These are phyloP conservation scores for Cydonia oblonga DNA, from an alignment of 331 rosid genomes.

Conservation along the genomic window DNA sequence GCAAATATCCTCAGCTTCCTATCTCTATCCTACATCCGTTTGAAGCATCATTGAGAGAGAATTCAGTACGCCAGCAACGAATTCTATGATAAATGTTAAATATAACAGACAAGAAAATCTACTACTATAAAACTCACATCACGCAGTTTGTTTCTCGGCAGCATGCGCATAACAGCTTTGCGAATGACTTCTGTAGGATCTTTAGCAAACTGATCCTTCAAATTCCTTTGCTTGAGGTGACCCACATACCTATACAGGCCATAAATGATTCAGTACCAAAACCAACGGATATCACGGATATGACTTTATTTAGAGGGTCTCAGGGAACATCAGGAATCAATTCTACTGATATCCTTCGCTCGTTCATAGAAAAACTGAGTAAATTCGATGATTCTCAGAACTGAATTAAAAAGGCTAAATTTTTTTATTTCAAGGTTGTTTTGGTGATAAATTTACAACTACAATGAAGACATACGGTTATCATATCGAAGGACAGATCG, in stretches of 20 bases:
- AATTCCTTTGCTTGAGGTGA: slow-evolving; percentile 67
- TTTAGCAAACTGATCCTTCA: slow-evolving; percentile 72
- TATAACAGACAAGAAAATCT: background rate
- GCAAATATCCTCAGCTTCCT: slow-evolving; percentile 78
- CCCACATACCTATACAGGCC: slow-evolving; percentile 68
- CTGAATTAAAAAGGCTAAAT: background rate
- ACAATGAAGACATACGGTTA: background rate
- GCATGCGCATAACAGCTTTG: slow-evolving; percentile 91
- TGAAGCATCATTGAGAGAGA: slow-evolving; percentile 6
- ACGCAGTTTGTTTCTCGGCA: slow-evolving; percentile 87
- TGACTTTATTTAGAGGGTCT: background rate
- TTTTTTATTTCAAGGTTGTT: background rate
- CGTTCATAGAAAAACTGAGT: background rate
- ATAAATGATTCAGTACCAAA: slow-evolving; percentile 14
- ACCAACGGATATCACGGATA: slow-evolving; percentile 2
- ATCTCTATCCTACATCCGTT: slow-evolving; percentile 76
- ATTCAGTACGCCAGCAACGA: background rate
- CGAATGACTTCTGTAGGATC: slow-evolving; percentile 94
- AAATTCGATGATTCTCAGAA: background rate
- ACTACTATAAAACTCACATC: slow-evolving; percentile 40
- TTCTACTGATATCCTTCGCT: background rate
- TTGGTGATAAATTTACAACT: background rate
- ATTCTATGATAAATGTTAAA: background rate
- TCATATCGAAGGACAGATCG: background rate
- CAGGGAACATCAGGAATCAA: background rate